Conservation (phyloP, 2,329 filamentous ascomycete genomes). For the Ophiobolus disseminans region DNA sequence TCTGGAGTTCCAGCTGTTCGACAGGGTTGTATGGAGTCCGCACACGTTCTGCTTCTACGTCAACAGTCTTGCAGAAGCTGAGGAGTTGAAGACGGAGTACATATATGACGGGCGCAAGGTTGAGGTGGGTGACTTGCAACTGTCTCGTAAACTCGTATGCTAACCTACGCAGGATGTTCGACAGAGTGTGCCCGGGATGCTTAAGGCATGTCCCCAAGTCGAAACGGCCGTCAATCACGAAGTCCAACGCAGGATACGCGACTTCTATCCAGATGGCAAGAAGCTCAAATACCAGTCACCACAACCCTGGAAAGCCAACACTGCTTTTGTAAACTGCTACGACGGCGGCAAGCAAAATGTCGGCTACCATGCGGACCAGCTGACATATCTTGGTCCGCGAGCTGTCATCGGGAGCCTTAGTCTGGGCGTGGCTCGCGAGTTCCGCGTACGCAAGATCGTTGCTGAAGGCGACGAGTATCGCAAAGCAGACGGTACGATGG, state of each 20-base stretch:
- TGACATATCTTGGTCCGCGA: conserved; percentile 90
- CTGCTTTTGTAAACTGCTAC: conserved; percentile 95
- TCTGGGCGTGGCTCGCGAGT: conserved; percentile 90
- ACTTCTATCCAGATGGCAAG: conserved; percentile 70
- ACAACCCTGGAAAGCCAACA: conserved; percentile 79
- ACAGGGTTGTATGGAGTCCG: conserved; percentile 82
- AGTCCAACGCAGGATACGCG: conserved; percentile 72
- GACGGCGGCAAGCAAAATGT: conserved; percentile 80
- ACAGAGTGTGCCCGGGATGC: conserved; percentile 76
- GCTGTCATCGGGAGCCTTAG: conserved; percentile 89
- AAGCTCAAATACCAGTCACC: conserved; percentile 82
- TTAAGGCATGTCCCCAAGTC: conserved; percentile 72
- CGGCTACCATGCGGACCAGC: conserved; percentile 90
- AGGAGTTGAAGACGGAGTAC: conserved; percentile 77
- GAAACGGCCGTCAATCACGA: conserved; percentile 78
- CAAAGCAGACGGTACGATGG: conserved; percentile 46
- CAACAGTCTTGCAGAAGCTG: conserved; percentile 72
- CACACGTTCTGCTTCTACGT: conserved; percentile 88
- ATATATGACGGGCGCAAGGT: conserved; percentile 81
- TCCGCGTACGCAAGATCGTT: conserved; percentile 80
- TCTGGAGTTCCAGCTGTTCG: conserved; percentile 84
- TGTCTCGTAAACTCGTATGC: background rate
- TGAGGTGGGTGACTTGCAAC: too few relatives aligned
- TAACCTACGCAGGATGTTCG: conserved; percentile 67
- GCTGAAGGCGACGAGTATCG: conserved; percentile 61